Percentiles rank a stretch among this genome's conserved stretches.
phyloP scores from a whole-genome alignment of 2,329 filamentous ascomycete species.

The Gaeumannomyces sp. region DNA sequence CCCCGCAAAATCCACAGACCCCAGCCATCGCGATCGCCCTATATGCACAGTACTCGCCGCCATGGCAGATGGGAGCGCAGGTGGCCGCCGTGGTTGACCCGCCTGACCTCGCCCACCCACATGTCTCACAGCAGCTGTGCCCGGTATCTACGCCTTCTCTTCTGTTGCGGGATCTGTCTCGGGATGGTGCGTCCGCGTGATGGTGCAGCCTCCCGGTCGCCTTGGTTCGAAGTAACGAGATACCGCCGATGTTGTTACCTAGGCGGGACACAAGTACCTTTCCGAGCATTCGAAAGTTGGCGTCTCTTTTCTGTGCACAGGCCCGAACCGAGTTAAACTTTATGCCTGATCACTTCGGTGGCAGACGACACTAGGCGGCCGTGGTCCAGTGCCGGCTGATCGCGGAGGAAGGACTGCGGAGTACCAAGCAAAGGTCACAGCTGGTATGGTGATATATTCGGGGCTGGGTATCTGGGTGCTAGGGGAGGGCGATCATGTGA shows the following conservation, averaged over 20 bases:
- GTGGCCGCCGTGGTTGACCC: no score
- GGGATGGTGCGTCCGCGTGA: neutral
- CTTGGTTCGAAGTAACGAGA: neutral
- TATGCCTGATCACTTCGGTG: no score
- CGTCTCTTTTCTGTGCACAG: no score
- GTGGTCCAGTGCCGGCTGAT: neutral
- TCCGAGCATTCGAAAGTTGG: neutral
- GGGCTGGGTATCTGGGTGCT: no score
- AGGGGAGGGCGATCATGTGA: neutral
- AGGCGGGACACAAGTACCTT: no score
- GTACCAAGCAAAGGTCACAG: neutral
- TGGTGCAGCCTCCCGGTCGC: neutral
- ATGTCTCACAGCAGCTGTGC: neutral
- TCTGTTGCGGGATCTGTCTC: neutral
- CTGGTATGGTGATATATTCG: neutral
- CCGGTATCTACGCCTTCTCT: neutral
- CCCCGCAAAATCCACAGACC: neutral
- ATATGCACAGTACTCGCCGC: no score
- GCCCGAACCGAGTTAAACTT: no score
- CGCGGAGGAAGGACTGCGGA: no score
- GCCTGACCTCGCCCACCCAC: neutral
- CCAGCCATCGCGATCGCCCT: neutral
- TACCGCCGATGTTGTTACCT: no score
- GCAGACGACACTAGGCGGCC: neutral
- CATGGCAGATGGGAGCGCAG: neutral